phyloP scores from a whole-genome alignment of 2,329 filamentous ascomycete species.

The Aspergillus aculeatus region DNA sequence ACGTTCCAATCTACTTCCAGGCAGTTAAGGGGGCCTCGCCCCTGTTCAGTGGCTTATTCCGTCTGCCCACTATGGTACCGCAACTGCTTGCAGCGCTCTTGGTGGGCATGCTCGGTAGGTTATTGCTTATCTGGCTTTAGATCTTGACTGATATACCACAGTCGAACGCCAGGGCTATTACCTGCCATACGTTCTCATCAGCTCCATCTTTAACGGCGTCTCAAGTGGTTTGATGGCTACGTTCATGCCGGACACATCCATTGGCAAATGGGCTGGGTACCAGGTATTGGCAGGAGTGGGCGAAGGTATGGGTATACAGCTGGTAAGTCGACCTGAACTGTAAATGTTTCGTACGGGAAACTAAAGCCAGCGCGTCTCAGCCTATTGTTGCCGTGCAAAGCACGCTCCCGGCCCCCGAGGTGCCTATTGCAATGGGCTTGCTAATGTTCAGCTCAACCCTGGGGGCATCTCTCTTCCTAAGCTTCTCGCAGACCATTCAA shows the following conservation, averaged over 20 bases:
- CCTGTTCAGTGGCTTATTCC: neutral
- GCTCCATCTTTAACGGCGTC: neutral
- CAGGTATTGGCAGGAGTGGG: conserved; percentile 11
- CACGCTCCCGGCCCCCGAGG: neutral
- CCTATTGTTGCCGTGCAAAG: conserved; percentile 5
- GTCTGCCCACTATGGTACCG: neutral
- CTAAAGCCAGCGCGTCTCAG: neutral
- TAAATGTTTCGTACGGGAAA: neutral
- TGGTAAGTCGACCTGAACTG: neutral
- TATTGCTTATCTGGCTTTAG: neutral
- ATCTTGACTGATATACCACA: neutral
- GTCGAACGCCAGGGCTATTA: conserved; percentile 12
- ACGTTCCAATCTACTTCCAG: conserved; percentile 3
- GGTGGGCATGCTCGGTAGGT: neutral
- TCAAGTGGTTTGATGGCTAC: conserved; percentile 7
- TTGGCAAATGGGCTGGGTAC: conserved; percentile 7
- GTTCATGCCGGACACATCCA: neutral
- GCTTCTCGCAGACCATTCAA: conserved; percentile 30
- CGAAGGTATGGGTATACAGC: neutral
- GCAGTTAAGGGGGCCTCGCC: neutral
- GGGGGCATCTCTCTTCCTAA: conserved; percentile 32
- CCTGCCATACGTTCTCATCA: conserved; percentile 4
- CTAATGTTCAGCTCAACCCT: conserved; percentile 32
- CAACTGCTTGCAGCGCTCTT: neutral
- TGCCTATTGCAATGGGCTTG: conserved; percentile 17